Conservation (phyloP, 805 yeast species). For the Pichia kluyveri region DNA sequence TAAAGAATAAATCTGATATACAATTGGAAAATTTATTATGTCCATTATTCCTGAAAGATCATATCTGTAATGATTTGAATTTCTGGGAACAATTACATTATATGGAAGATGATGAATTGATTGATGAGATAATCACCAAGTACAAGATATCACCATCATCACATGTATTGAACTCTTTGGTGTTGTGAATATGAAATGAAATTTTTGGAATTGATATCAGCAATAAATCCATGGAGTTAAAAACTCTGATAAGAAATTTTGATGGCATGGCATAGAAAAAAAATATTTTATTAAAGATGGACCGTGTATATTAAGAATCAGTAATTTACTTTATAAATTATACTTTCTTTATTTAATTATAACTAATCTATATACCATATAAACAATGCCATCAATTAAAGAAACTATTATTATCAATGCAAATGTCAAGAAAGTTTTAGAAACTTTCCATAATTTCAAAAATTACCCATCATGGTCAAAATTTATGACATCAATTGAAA, state of each 20-base stretch:
- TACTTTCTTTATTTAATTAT: too few relatives aligned
- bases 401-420: background rate
- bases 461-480: background rate
- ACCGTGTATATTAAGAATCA: too few relatives aligned
- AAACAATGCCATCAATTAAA: background rate
- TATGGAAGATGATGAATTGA: background rate
- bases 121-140: background rate
- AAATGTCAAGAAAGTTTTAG: background rate
- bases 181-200: background rate
- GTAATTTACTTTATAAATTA: too few relatives aligned
- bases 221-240: too few relatives aligned
- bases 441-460: background rate
- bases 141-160: background rate
- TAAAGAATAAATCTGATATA: conserved; percentile 3
- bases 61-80: background rate
- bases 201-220: too few relatives aligned
- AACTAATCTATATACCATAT: too few relatives aligned
- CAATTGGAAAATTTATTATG: conserved; percentile 4
- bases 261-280: too few relatives aligned
- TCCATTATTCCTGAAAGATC: conserved; percentile 1
- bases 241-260: too few relatives aligned
- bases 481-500: background rate
- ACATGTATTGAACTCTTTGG: background rate
- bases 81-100: conserved; percentile 5
- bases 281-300: too few relatives aligned